Conservation (phyloP, 177 flowering plant species). For the Vitis hybrid region DNA sequence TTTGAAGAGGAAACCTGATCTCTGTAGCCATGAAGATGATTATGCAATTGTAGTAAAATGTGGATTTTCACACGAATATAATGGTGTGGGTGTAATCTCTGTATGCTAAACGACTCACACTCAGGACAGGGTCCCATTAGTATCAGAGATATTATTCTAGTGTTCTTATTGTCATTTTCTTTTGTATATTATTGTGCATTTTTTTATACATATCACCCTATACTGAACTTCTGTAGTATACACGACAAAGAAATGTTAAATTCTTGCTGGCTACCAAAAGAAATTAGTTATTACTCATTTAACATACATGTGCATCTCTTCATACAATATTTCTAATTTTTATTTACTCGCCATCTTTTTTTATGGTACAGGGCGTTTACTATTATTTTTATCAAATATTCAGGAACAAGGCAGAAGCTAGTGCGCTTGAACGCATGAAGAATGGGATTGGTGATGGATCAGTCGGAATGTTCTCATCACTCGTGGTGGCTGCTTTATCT, state of each 20-base stretch:
- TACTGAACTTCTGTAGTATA: too few species aligned
- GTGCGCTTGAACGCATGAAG: constrained; percentile 57
- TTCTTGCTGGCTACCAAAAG: too few species aligned
- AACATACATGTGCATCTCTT: constrained; percentile 1
- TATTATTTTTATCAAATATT: constrained; percentile 99
- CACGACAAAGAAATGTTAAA: too few species aligned
- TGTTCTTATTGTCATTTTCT: not conserved
- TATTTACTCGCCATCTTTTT: constrained; percentile 27
- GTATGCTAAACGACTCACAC: not conserved
- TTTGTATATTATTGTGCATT: too few species aligned
- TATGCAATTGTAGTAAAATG: not conserved
- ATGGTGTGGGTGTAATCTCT: not conserved
- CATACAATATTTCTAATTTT: constrained; percentile 17
- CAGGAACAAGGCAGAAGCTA: constrained; percentile 78
- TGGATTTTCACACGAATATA: not conserved
- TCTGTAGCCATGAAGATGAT: too few species aligned
- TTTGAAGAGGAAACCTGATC: too few species aligned
- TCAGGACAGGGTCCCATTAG: not conserved
- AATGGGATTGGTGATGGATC: constrained; percentile 94
- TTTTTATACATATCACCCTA: too few species aligned
- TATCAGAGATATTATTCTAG: not conserved
- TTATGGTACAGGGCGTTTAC: constrained; percentile 92
- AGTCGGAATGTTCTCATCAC: constrained; percentile 94
- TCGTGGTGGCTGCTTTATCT: constrained; percentile 85
- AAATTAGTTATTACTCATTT: not conserved